Evolutionary conservation across 2,329 filamentous ascomycete genomes (phyloP).

Genomic region (Calonectria leucothoes): DNA sequence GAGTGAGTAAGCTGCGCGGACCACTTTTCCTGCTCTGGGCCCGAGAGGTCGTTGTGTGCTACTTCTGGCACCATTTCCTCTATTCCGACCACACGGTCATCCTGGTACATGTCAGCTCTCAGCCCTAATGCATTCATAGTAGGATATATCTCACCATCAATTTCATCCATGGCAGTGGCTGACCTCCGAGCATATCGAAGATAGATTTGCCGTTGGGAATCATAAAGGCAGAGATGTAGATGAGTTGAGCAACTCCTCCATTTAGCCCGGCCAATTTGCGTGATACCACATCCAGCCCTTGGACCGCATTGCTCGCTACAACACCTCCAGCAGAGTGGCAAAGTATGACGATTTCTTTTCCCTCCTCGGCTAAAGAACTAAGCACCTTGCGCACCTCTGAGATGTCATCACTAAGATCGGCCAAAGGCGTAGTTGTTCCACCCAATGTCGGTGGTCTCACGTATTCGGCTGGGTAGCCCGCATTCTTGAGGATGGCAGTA

Average conservation of each 20-base stretch:
- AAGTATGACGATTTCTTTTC: background rate
- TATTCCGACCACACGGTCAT: background rate
- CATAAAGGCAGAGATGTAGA: conserved; percentile 8
- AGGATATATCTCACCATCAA: background rate
- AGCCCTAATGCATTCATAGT: background rate
- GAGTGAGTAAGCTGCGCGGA: background rate
- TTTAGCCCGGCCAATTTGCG: background rate
- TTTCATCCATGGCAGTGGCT: conserved; percentile 3
- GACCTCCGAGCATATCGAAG: conserved; percentile 1
- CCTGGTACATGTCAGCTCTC: background rate
- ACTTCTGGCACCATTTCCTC: background rate
- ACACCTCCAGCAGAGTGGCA: background rate
- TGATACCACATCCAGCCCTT: background rate
- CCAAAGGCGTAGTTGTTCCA: background rate
- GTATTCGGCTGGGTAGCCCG: background rate
- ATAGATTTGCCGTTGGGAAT: conserved; percentile 1
- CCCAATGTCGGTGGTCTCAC: background rate
- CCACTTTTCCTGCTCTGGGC: background rate
- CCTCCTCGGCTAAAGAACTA: background rate
- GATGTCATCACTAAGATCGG: background rate
- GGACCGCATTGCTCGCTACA: conserved; percentile 3
- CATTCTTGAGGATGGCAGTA: background rate
- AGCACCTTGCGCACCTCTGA: background rate
- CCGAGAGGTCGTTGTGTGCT: background rate
- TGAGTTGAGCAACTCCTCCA: background rate